These are phyloP conservation scores for Lasiosphaeria hispida DNA, from an alignment of 495 filamentous ascomycete species.

Conservation along the genomic window DNA sequence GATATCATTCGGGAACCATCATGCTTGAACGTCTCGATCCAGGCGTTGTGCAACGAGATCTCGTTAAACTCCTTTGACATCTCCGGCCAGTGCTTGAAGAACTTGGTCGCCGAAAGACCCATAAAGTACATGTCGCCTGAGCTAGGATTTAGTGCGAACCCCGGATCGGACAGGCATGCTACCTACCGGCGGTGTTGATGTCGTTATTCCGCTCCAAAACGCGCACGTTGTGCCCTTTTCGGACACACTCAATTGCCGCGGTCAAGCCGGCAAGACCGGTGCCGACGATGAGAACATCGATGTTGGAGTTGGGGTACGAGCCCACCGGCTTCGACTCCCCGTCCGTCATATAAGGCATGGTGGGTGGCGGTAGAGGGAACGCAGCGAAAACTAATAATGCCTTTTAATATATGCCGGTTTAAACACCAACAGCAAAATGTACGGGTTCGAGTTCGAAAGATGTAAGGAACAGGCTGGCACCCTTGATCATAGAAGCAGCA, in stretches of 20 bases:
- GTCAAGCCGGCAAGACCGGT: constrained; percentile 63
- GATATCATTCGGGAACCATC: constrained; percentile 46
- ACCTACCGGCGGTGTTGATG: constrained; percentile 39
- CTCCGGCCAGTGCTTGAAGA: constrained; percentile 58
- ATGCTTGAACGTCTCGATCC: constrained; percentile 54
- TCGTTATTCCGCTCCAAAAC: constrained; percentile 51
- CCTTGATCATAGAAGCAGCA: too few species aligned
- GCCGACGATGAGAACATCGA: constrained; percentile 61
- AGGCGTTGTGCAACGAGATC: constrained; percentile 47
- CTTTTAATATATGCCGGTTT: not conserved
- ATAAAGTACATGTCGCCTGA: constrained; percentile 58
- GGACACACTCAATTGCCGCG: constrained; percentile 60
- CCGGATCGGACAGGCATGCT: not conserved
- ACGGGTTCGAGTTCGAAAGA: too few species aligned
- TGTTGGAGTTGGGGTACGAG: constrained; percentile 43
- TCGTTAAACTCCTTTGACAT: constrained; percentile 46
- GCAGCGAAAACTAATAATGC: not conserved
- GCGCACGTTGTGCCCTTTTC: constrained; percentile 62
- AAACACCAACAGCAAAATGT: not conserved
- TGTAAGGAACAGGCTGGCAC: too few species aligned
- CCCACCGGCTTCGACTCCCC: constrained; percentile 35
- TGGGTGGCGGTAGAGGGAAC: not conserved
- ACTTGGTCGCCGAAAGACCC: constrained; percentile 45
- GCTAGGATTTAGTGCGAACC: not conserved
- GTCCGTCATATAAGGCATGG: constrained; percentile 32